Conservation (phyloP, 805 yeast species). For the Teunomyces tritomae region DNA sequence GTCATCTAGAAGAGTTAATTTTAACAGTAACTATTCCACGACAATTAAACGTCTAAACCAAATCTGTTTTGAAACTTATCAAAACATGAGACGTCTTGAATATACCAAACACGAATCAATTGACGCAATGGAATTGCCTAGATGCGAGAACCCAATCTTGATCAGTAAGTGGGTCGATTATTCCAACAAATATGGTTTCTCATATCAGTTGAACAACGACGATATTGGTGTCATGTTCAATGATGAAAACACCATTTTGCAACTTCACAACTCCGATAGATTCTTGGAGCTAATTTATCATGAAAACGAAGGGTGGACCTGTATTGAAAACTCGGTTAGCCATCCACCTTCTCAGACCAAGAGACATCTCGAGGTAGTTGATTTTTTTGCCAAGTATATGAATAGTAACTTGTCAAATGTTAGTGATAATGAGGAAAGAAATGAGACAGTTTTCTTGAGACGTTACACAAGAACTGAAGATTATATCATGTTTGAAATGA, state of each 20-base stretch:
- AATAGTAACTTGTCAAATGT: conserved; percentile 82
- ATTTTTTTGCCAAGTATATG: conserved; percentile 90
- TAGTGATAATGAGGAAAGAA: conserved; percentile 60
- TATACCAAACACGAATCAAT: conserved; percentile 31
- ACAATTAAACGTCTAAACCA: conserved; percentile 39
- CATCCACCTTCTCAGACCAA: conserved; percentile 49
- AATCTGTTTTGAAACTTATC: conserved; percentile 34
- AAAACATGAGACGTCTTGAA: conserved; percentile 43
- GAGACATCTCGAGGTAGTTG: conserved; percentile 80
- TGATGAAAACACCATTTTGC: conserved; percentile 77
- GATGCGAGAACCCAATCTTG: conserved; percentile 59
- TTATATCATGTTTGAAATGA: conserved; percentile 87
- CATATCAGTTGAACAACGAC: conserved; percentile 87
- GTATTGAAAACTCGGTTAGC: conserved; percentile 41
- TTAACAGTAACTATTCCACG: conserved; percentile 36
- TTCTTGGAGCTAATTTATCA: conserved; percentile 58
- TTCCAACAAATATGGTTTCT: conserved; percentile 91
- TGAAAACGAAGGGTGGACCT: conserved; percentile 46
- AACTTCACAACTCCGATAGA: conserved; percentile 60
- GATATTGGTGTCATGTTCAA: conserved; percentile 89
- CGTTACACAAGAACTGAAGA: conserved; percentile 76
- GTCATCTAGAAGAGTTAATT: conserved; percentile 36
- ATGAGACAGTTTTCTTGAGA: conserved; percentile 73
- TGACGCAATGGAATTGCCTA: conserved; percentile 37
- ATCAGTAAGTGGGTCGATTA: conserved; percentile 98